These are phyloP conservation scores for Kwoniella shandongensis DNA, from an alignment of 768 basidiomycete species.

Conservation along the genomic window DNA sequence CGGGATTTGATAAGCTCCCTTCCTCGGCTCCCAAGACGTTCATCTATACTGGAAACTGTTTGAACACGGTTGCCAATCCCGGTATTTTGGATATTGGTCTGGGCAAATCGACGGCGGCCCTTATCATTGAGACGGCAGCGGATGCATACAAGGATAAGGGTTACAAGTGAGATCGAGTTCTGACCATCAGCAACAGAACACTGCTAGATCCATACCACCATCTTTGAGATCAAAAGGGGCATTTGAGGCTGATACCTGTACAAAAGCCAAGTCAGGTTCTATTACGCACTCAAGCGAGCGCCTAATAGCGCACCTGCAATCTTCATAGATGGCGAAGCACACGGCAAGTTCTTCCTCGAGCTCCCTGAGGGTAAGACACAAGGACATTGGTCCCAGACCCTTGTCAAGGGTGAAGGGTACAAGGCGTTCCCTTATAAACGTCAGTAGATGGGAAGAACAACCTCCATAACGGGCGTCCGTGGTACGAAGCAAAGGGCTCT, in stretches of 20 bases:
- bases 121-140: constrained; percentile 21
- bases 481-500: too few relatives aligned
- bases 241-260: too few relatives aligned
- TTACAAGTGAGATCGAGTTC: constrained; percentile 29
- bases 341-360: constrained; percentile 16
- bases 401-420: constrained; percentile 25
- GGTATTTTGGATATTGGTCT: constrained; percentile 7
- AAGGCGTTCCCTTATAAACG: too few relatives aligned
- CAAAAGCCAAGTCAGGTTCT: constrained; percentile 28
- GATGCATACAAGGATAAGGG: constrained; percentile 17
- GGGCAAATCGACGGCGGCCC: constrained; percentile 18
- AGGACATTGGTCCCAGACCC: constrained; percentile 21
- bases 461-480: too few relatives aligned
- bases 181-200: too few relatives aligned
- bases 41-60: constrained; percentile 25
- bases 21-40: constrained; percentile 13
- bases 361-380: constrained; percentile 13
- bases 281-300: constrained; percentile 25
- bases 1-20: constrained; percentile 13
- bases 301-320: constrained; percentile 13
- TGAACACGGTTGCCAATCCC: constrained; percentile 15
- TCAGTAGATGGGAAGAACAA: too few relatives aligned
- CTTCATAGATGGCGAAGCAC: constrained; percentile 20
- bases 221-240: not conserved
- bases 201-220: not conserved